phyloP scores from a whole-genome alignment of 768 basidiomycete species.

The Multifurca ochricompacta region DNA sequence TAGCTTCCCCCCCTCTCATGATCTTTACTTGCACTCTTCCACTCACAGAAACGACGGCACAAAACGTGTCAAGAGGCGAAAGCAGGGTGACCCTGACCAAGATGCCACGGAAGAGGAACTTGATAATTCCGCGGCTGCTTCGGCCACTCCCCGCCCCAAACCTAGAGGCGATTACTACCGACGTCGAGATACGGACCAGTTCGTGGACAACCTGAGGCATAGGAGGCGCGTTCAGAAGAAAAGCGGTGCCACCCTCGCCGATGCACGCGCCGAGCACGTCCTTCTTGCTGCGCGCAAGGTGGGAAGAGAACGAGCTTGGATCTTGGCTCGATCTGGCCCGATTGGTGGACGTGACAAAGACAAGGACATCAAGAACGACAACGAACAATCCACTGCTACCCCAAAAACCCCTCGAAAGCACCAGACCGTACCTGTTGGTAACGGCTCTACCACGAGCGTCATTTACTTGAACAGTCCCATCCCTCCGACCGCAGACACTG shows the following conservation, averaged over 20 bases:
- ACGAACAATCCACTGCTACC: constrained; percentile 18
- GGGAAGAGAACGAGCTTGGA: constrained; percentile 49
- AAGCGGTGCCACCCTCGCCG: constrained; percentile 36
- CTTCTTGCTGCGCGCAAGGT: constrained; percentile 64
- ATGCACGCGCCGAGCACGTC: constrained; percentile 65
- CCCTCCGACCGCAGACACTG: constrained; percentile 6
- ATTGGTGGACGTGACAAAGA: constrained; percentile 26
- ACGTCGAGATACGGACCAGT: constrained; percentile 15
- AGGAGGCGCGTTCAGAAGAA: constrained; percentile 24
- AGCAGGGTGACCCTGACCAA: constrained; percentile 27
- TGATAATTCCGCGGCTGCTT: constrained; percentile 23
- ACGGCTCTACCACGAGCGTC: constrained; percentile 13
- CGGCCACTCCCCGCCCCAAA: constrained; percentile 21
- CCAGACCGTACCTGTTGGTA: constrained; percentile 10
- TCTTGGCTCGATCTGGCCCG: constrained; percentile 42
- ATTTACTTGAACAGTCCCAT: constrained; percentile 20
- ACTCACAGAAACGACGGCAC: neutral
- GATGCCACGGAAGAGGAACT: constrained; percentile 20
- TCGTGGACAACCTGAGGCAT: constrained; percentile 22
- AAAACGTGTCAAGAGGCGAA: constrained; percentile 17
- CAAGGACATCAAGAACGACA: constrained; percentile 31
- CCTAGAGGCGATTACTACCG: constrained; percentile 22
- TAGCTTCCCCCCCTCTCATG: constrained; percentile 22
- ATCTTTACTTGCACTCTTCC: constrained; percentile 21
- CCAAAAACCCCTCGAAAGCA: constrained; percentile 19